phyloP scores from a whole-genome alignment of 306 rosid genomes.

The Gleditsia sinensis region DNA sequence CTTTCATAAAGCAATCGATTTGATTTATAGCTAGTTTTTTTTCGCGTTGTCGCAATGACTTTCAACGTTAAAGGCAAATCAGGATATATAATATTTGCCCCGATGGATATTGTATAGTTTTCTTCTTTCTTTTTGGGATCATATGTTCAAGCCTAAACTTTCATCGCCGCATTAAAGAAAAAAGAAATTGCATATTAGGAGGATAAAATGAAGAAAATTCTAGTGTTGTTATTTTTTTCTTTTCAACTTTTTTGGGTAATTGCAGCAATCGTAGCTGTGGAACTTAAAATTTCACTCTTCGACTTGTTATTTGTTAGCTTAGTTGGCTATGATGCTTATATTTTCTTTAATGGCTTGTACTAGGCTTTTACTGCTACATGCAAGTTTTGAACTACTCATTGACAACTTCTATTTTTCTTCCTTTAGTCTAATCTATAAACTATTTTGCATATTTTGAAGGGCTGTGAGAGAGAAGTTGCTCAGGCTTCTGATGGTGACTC shows the following conservation, averaged over 20 bases:
- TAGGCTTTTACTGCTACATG: background rate
- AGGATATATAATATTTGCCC: too few relatives aligned
- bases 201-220: background rate
- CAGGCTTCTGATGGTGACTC: constrained; percentile 60
- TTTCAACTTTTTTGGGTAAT: background rate
- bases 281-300: background rate
- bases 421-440: constrained; percentile 8
- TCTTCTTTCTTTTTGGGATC: too few relatives aligned
- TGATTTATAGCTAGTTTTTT: too few relatives aligned
- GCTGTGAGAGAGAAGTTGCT: constrained; percentile 86
- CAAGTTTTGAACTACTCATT: background rate
- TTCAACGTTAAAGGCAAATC: too few relatives aligned
- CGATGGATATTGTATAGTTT: too few relatives aligned
- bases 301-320: background rate
- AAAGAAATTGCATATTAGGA: background rate
- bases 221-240: background rate
- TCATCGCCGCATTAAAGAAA: background rate
- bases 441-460: constrained; percentile 51
- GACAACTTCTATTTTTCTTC: constrained; percentile 4
- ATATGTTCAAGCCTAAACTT: background rate
- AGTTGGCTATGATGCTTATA: background rate
- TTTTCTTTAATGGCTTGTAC: background rate
- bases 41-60: too few relatives aligned
- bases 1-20: constrained; percentile 12
- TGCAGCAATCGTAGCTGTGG: background rate